A percentile compares a stretch with the other conserved stretches of the same genome.
Conservation (phyloP, 495 filamentous ascomycete genomes). For the Daldinia vernicosa region DNA sequence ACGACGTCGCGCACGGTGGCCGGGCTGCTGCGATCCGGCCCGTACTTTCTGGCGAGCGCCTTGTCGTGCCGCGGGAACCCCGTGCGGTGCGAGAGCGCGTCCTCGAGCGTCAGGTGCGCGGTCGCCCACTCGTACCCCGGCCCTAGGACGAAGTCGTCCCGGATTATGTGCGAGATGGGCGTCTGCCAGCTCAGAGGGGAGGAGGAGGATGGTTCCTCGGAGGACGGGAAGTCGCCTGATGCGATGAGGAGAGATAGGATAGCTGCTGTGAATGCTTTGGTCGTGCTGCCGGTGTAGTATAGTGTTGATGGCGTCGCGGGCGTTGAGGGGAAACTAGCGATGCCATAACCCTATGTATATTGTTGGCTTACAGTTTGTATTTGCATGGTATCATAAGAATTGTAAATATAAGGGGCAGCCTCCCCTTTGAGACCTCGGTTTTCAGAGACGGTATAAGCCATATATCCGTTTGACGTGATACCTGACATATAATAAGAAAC, state of each 20-base stretch:
- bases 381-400: background rate
- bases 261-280: constrained; percentile 66
- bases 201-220: background rate
- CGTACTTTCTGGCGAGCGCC: constrained; percentile 14
- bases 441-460: background rate
- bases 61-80: constrained; percentile 59
- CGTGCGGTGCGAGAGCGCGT: constrained; percentile 60
- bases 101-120: constrained; percentile 60
- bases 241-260: constrained; percentile 58
- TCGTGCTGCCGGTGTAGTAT: constrained; percentile 58
- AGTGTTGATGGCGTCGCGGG: constrained; percentile 56
- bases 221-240: constrained; percentile 43
- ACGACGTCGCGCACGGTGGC: constrained; percentile 43
- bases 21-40: background rate
- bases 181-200: constrained; percentile 57
- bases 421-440: background rate
- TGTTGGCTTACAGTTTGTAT: constrained; percentile 12
- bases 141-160: constrained; percentile 60
- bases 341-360: constrained; percentile 60
- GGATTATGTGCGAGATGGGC: constrained; percentile 58
- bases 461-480: background rate
- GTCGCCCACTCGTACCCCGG: constrained; percentile 57
- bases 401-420: background rate
- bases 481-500: background rate
- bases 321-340: constrained; percentile 50